phyloP scores from a whole-genome alignment of 345 rosid genomes.

The Euclidium syriacum region DNA sequence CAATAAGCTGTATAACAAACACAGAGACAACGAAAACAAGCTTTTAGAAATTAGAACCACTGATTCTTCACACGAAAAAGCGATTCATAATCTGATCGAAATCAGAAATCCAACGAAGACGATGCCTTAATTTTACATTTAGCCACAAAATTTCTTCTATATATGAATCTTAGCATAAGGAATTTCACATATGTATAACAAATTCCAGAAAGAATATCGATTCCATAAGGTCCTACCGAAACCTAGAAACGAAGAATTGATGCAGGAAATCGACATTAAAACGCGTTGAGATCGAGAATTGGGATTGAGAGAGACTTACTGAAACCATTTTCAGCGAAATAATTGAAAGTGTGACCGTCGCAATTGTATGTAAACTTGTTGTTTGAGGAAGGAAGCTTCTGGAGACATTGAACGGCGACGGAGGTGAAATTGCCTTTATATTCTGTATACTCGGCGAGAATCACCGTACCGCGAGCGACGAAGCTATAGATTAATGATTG shows the following conservation, averaged over 20 bases:
- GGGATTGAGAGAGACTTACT: conserved; percentile 40
- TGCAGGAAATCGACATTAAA: not conserved
- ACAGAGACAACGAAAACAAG: not conserved
- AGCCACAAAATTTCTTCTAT: too few species aligned
- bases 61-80: too few species aligned
- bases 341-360: conserved; percentile 76
- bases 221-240: too few species aligned
- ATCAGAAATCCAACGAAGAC: too few species aligned
- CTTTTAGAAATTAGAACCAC: too few species aligned
- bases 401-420: conserved; percentile 65
- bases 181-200: too few species aligned
- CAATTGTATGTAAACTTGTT: conserved; percentile 67
- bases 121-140: too few species aligned
- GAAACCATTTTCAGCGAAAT: conserved; percentile 68
- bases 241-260: not conserved
- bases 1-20: conserved; percentile 64
- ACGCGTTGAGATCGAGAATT: not conserved
- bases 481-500: conserved; percentile 65
- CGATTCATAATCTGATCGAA: too few species aligned
- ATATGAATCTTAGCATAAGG: too few species aligned
- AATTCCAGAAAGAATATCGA: too few species aligned
- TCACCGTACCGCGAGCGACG: conserved; percentile 61
- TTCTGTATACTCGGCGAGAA: conserved; percentile 59
- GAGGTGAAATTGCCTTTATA: conserved; percentile 67
- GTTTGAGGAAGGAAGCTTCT: conserved; percentile 59